A percentile compares a stretch with the other conserved stretches of the same genome.
phyloP scores from a whole-genome alignment of 371 early-diverging fungal genomes.

The Mucor circinelloides region DNA sequence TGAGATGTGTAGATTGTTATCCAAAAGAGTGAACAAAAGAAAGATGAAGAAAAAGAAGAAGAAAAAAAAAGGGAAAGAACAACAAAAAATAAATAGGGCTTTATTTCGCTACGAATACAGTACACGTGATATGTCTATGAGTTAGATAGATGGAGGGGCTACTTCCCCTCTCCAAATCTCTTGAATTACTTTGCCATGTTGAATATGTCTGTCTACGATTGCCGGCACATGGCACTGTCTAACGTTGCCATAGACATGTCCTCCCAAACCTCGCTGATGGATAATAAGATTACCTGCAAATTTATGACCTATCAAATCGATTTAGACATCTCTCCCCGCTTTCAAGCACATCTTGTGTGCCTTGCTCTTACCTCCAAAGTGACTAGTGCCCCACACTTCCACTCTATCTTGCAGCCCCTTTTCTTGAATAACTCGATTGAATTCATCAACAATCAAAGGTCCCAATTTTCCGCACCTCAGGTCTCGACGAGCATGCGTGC shows the following conservation, averaged over 20 bases:
- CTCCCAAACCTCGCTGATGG: slow-evolving; percentile 47
- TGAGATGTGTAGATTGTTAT: background rate
- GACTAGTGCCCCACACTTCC: slow-evolving; percentile 50
- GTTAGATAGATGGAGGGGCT: slow-evolving; percentile 27
- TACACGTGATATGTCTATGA: background rate
- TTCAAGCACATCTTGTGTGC: background rate
- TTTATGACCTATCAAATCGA: slow-evolving; percentile 39
- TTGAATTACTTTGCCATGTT: slow-evolving; percentile 41
- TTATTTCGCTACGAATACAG: background rate
- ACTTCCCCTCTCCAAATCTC: slow-evolving; percentile 52
- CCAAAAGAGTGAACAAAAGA: background rate
- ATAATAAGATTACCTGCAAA: slow-evolving; percentile 56
- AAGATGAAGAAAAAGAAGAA: background rate
- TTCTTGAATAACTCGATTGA: slow-evolving; percentile 28
- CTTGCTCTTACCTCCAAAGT: slow-evolving; percentile 48
- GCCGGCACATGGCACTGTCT: slow-evolving; percentile 47
- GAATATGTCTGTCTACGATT: slow-evolving; percentile 49
- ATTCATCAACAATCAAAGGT: slow-evolving; percentile 43
- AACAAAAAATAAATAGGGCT: background rate
- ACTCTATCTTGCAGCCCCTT: slow-evolving; percentile 30
- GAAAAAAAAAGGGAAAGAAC: background rate
- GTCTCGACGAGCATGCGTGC: slow-evolving; percentile 49
- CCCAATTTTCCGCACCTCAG: slow-evolving; percentile 50
- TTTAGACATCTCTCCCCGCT: background rate
- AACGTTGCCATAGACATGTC: slow-evolving; percentile 56